phyloP scores from a whole-genome alignment of 345 rosid genomes.

The Arabis alpina region DNA sequence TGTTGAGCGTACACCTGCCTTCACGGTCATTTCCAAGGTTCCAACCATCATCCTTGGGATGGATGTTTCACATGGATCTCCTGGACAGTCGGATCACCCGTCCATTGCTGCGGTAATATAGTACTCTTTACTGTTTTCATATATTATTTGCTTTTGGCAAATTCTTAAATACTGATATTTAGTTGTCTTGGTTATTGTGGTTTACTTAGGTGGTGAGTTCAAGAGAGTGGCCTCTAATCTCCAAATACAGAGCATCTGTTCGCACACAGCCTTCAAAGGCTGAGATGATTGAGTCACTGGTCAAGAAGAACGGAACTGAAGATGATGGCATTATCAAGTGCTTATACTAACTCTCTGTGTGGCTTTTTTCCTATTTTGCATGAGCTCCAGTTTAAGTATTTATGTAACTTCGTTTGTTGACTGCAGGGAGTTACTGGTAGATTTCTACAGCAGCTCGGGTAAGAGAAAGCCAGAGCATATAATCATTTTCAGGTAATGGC shows the following conservation, averaged over 20 bases:
- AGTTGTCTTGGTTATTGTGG: neutral
- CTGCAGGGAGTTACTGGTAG: slow-evolving; percentile 76
- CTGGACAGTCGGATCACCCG: slow-evolving; percentile 69
- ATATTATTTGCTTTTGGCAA: neutral
- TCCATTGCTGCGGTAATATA: slow-evolving; percentile 68
- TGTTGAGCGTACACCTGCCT: slow-evolving; percentile 67
- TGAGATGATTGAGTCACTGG: slow-evolving; percentile 85
- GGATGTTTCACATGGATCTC: slow-evolving; percentile 86
- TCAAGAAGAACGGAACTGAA: slow-evolving; percentile 62
- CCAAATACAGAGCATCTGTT: slow-evolving; percentile 84
- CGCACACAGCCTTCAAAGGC: slow-evolving; percentile 85
- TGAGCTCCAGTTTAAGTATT: neutral
- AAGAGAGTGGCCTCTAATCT: slow-evolving; percentile 86
- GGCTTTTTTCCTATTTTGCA: neutral
- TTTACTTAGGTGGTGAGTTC: slow-evolving; percentile 71
- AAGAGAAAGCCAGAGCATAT: slow-evolving; percentile 89
- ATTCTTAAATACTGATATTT: slow-evolving; percentile 10
- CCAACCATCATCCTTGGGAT: slow-evolving; percentile 74
- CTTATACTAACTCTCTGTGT: neutral
- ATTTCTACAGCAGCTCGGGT: slow-evolving; percentile 77
- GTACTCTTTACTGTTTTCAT: neutral
- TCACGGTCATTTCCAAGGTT: slow-evolving; percentile 62
- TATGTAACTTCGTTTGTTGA: slow-evolving; percentile 7
- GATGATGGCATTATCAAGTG: slow-evolving; percentile 83
- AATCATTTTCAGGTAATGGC: slow-evolving; percentile 75